Evolutionary conservation across 495 filamentous ascomycete species (phyloP), one percentile per base, ranked within the genome.

Genomic region (Trichoderma reesei): DNA sequence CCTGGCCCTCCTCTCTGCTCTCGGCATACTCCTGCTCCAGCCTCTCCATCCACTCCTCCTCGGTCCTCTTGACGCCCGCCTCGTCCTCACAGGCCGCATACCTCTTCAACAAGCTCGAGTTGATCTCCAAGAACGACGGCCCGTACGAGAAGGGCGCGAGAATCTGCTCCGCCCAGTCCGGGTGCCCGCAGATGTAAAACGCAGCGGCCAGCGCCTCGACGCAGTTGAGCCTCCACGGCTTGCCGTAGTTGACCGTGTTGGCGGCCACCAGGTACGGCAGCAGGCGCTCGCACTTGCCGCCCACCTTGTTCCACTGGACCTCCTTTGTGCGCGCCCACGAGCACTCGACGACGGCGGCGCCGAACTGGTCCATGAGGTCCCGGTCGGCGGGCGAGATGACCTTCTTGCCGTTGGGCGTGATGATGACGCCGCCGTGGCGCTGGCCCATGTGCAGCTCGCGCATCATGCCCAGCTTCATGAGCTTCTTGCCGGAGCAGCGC

Each of bases 221-320:
- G 68, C 94, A 98, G 75, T 98, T 98, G 46, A 98, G 74, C 63
- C 91, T 81, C 88, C 90, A 94, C 18, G 94, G 94, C 69, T 90
- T 88, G 14, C 94, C 94, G 76, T 98, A 98, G 77, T 98, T 98
- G 71, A 96, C 94, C 2, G 89, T 88, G 71, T 98, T 98, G 51
- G 94, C 95, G 18, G 94, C 94, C 62, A 98, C 90, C 13, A 98
- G 85, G 72, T 98, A 98, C 0, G 94, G 94, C 33, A 98, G 82
- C 78, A 97, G 74, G 65, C 93, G 80, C 79, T 98, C 93, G 73
- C 90, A 93, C 75, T 90, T 92, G n/a, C 94, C 94, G 38, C 95
- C 94, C 64, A 98, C 95, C 65, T 90, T 88, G 16, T 79, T 77
- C 85, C 91, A 98, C 38, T 93, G 92, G 2, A 98, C 88, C 75